Evolutionary conservation across 108 stramenopile genomes (phyloP), one percentile per base, ranked within the genome.

Genomic region (Pseudonitzschia pungens): DNA sequence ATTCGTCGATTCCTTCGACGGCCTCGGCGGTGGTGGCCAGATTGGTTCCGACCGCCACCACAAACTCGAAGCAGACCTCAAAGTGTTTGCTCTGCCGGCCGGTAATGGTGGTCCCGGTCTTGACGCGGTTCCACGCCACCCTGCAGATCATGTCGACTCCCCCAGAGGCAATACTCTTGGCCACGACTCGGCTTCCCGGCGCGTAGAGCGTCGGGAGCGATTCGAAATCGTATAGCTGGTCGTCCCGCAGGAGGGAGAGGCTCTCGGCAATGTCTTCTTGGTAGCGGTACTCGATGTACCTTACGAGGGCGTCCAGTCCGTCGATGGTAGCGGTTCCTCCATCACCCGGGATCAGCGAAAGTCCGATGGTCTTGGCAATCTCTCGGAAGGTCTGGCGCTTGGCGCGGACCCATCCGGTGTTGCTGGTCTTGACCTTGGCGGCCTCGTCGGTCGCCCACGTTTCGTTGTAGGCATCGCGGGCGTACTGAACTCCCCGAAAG

Each of bases 221-320:
- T 59, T 90, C 81, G 73, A 87, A 90, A 65, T 87, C 89, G 72
- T 82, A 81, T 41, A 66, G 68, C 22, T 87, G 85, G 43, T 83
- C 81, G 2, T 62, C 50, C 26, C 10, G 54, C 0, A 84, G 22
- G 31, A 76, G 69, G 1, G 70, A 27, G 3, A 40, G 29, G 20
- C 32, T 41, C 16, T 70, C 31, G 0, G 55, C 52, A 14, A 89
- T 43, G 64, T 82, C 75, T 5, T 72, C 27, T 36, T 67, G 41
- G 63, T 80, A 66, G 10, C 28, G 22, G 14, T 41, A 44, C 69
- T 88, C 80, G 60, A 86, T 74, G 71, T 75, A 57, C 21, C 21
- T 6, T 62, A 91, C 62, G 26, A 91, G 67, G 12, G 84, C 81
- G 51, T 86, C 83, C 70, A 90, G 77, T 4, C 89, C 89, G 31